phyloP scores from a whole-genome alignment of 306 rosid species.

The Herpetospermum pedunculosum region DNA sequence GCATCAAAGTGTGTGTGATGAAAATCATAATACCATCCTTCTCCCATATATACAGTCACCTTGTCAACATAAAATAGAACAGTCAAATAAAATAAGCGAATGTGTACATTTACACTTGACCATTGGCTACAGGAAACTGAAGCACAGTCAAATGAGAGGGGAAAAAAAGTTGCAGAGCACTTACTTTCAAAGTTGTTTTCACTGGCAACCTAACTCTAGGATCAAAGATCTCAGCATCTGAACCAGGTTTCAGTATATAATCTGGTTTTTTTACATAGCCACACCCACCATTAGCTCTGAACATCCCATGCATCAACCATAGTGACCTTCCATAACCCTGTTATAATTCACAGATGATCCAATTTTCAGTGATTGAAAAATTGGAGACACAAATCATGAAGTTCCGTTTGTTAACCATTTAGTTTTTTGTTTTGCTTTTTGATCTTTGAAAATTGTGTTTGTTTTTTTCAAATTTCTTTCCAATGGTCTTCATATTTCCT shows the following conservation, averaged over 20 bases:
- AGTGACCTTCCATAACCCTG: conserved; percentile 95
- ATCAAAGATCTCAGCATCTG: conserved; percentile 53
- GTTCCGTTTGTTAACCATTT: too few relatives aligned
- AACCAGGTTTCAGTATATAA: conserved; percentile 37
- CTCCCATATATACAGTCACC: conserved; percentile 92
- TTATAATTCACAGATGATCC: conserved; percentile 15
- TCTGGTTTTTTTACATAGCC: conserved; percentile 96
- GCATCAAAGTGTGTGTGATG: conserved; percentile 73
- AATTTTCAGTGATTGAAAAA: neutral
- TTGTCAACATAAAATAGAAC: conserved; percentile 21
- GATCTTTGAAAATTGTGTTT: too few relatives aligned
- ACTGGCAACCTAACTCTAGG: conserved; percentile 47
- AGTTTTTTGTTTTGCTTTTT: too few relatives aligned
- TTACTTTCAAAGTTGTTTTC: conserved; percentile 69
- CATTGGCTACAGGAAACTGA: neutral
- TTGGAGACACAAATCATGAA: conserved; percentile 2
- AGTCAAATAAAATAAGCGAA: neutral
- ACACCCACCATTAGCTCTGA: conserved; percentile 85
- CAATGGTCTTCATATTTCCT: too few relatives aligned
- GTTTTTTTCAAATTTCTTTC: too few relatives aligned
- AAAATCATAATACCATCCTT: conserved; percentile 95
- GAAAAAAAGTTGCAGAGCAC: conserved; percentile 5
- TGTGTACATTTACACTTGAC: conserved; percentile 17
- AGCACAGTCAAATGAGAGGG: conserved; percentile 7
- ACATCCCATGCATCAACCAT: conserved; percentile 99